Evolutionary conservation across 805 yeast genomes (phyloP).

Genomic region (Tetrapisispora iriomotensis): DNA sequence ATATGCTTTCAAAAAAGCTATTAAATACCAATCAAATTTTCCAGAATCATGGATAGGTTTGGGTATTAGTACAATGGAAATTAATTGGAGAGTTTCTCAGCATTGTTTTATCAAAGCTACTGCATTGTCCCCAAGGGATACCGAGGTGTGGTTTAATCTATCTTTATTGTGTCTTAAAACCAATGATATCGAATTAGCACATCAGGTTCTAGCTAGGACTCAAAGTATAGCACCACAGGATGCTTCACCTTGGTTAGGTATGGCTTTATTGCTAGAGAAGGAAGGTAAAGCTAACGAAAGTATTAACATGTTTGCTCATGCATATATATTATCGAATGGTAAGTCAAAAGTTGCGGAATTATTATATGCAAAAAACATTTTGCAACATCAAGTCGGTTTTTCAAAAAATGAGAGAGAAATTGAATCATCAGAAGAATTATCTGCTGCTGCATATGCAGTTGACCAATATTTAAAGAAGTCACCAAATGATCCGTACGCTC

Average conservation of each 20-base stretch:
- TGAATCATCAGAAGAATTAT: slow-evolving; percentile 52
- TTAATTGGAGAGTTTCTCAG: slow-evolving; percentile 68
- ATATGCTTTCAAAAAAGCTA: slow-evolving; percentile 50
- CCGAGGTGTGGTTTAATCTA: slow-evolving; percentile 68
- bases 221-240: slow-evolving; percentile 75
- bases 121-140: slow-evolving; percentile 56
- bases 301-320: slow-evolving; percentile 58
- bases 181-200: slow-evolving; percentile 64
- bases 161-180: slow-evolving; percentile 64
- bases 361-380: slow-evolving; percentile 54
- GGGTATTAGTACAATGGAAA: slow-evolving; percentile 61
- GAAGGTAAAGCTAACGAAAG: slow-evolving; percentile 44
- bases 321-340: slow-evolving; percentile 70
- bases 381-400: slow-evolving; percentile 36
- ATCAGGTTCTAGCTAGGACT: slow-evolving; percentile 59
- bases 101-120: slow-evolving; percentile 86
- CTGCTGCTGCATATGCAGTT: slow-evolving; percentile 60
- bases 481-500: slow-evolving; percentile 50
- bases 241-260: slow-evolving; percentile 75
- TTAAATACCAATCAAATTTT: slow-evolving; percentile 60
- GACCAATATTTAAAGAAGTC: slow-evolving; percentile 50
- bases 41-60: slow-evolving; percentile 72
- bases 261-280: slow-evolving; percentile 53
- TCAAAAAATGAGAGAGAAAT: slow-evolving; percentile 44
- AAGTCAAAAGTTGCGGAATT: slow-evolving; percentile 58